A percentile compares a stretch with the other conserved stretches of the same genome.
Evolutionary conservation across 495 filamentous ascomycete genomes (phyloP).

Genomic region (Amphirosellinia nigrospora): DNA sequence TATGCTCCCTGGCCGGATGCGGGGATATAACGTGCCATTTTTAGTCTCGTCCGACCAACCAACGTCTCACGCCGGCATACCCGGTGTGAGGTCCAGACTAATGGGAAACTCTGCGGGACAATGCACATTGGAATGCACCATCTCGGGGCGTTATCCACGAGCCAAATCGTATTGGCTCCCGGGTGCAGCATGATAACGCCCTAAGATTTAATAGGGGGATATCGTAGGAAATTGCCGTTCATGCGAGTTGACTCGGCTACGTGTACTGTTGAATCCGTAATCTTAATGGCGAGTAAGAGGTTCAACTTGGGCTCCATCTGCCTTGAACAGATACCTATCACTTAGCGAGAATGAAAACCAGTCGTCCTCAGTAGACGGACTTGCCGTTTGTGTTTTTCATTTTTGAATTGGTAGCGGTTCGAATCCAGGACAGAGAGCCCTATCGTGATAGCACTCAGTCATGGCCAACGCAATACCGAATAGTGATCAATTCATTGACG

Average conservation of each 20-base stretch:
- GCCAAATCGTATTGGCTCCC: background rate
- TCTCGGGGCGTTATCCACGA: background rate
- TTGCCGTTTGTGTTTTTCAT: background rate
- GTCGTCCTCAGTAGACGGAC: background rate
- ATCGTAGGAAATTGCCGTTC: background rate
- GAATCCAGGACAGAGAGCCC: background rate
- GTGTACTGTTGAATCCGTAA: conserved; percentile 1
- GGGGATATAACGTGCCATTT: conserved; percentile 16
- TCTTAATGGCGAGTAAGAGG: background rate
- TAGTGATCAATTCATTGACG: background rate
- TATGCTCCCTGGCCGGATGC: conserved; percentile 23
- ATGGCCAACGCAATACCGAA: background rate
- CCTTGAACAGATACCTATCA: background rate
- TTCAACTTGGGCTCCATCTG: background rate
- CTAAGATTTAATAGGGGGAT: background rate
- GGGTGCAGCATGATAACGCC: background rate
- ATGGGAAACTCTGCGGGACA: background rate
- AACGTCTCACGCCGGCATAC: conserved; percentile 14
- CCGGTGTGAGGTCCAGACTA: conserved; percentile 9
- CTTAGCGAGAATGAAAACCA: background rate
- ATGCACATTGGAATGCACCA: background rate
- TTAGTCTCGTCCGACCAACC: conserved; percentile 7
- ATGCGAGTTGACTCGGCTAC: conserved; percentile 1
- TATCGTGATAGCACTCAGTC: background rate
- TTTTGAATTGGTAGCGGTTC: background rate